A percentile compares a stretch with the other conserved stretches of the same genome.
phyloP scores from a whole-genome alignment of 345 rosid genomes.

The Excoecaria agallocha region DNA sequence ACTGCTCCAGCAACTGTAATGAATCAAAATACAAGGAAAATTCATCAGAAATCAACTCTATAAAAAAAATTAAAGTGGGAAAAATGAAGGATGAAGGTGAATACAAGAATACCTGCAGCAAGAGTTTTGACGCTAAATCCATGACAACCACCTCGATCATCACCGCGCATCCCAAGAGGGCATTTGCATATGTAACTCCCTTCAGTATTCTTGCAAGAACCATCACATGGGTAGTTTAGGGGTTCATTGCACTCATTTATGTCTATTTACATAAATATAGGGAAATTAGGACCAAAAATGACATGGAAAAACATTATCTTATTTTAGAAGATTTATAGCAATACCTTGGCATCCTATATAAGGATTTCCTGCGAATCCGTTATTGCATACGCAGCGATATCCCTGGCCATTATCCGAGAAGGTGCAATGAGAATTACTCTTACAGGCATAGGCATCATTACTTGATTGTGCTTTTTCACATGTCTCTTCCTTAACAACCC shows the following conservation, averaged over 20 bases:
- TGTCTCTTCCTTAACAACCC: too few relatives aligned
- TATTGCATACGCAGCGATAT: neutral
- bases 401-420: neutral
- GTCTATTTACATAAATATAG: neutral
- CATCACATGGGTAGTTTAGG: neutral
- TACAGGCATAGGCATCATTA: too few relatives aligned
- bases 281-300: too few relatives aligned
- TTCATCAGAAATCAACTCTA: too few relatives aligned
- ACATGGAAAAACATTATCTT: too few relatives aligned
- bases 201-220: neutral
- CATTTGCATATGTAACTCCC: constrained; percentile 13
- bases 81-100: too few relatives aligned
- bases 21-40: neutral
- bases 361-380: too few relatives aligned
- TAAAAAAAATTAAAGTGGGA: too few relatives aligned
- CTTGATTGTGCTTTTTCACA: too few relatives aligned
- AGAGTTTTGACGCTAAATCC: neutral
- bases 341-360: too few relatives aligned
- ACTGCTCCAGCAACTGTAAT: neutral
- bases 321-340: too few relatives aligned
- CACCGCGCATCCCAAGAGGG: constrained; percentile 17
- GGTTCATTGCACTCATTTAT: constrained; percentile 12
- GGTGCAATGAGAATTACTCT: neutral
- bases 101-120: too few relatives aligned
- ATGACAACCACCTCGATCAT: constrained; percentile 5